Base-by-base conservation (phyloP, 495 filamentous ascomycete species). In the Penicillium diatomitis region DNA sequence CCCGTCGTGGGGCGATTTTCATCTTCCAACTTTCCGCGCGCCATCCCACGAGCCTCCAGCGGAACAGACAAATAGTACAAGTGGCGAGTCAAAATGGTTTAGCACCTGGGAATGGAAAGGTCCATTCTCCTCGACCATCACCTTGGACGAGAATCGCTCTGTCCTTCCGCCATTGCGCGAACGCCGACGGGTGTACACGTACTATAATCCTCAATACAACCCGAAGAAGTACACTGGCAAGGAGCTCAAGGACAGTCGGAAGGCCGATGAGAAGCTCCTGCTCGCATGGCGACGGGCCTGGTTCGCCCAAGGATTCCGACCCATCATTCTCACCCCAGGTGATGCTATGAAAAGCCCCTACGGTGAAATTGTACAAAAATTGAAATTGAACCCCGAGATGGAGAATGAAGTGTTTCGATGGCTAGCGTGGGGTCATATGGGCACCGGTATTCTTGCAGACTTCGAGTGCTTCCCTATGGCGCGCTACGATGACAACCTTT, bases 371-470 rank as follows among this genome's bases (percentile, higher is more conserved):
- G 63, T 69, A 11, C 83, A 90, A 61, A 69, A 65, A 32, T 55
- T 82, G 45, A 64, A 80, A 37, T 56, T 82, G 30, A 63, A 69
- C 10, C 58, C 71, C 0, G 73, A 74, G 32, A 58, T 94, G 46
- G 82, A 87, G 61, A 73, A 69, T 11, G 89, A 95, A 46, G 55
- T 96, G 33, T 81, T 85, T 69, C 75, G 85, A 47, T 96, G 89
- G 90, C 67, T 95, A 47, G 92, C 92, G 3, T 98, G 90, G 90
- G 88, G 87, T 12, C 81, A 85, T 47, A 94, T 96, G 87, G 83
- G 86, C n/a, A 81, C 82, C 31, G 92, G 92, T 4, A 65, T 96
- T 11, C 75, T 98, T 7, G 79, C 84, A 20, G 82, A 92, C 60
- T 85, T 85, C 69, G 71, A 81, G 6, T 79, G 88, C 31, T 79